Evolutionary conservation across 495 filamentous ascomycete species (phyloP).

Genomic region (Trichoderma asperelloides): DNA sequence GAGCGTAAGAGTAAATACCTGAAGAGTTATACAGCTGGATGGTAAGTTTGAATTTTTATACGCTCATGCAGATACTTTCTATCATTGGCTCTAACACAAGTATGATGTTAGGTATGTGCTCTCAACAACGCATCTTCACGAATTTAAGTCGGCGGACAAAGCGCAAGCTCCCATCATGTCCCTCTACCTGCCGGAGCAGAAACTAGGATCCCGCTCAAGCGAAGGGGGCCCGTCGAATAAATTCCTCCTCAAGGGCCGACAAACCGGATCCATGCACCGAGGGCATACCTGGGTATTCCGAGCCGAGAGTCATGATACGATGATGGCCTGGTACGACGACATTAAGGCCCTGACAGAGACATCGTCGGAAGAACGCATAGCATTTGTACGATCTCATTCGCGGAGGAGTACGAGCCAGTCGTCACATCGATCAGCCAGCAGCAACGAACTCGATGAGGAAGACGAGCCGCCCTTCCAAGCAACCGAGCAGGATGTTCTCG

Average conservation of each 20-base stretch:
- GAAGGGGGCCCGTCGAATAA: constrained; percentile 88
- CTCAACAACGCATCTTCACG: constrained; percentile 92
- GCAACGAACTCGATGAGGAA: constrained; percentile 65
- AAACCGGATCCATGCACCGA: constrained; percentile 86
- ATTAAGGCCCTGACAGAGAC: constrained; percentile 80
- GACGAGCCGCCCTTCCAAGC: constrained; percentile 79
- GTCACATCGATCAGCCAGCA: constrained; percentile 56
- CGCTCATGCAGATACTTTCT: constrained; percentile 4
- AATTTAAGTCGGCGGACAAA: constrained; percentile 85
- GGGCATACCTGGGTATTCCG: constrained; percentile 98
- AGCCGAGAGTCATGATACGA: constrained; percentile 87
- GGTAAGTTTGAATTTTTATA: constrained; percentile 46
- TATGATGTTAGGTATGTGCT: constrained; percentile 80
- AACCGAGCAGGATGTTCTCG: constrained; percentile 38
- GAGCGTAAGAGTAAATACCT: constrained; percentile 98
- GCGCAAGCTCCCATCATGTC: constrained; percentile 79
- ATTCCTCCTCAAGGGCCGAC: constrained; percentile 92
- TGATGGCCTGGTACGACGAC: constrained; percentile 95
- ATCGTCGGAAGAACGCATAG: constrained; percentile 80
- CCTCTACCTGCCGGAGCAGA: constrained; percentile 86
- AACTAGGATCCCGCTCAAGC: constrained; percentile 83
- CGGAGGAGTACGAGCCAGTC: constrained; percentile 58
- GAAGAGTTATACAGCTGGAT: constrained; percentile 95
- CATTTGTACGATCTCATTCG: constrained; percentile 71
- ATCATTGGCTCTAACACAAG: constrained; percentile 25